Conservation (phyloP, 169 alveolate species). For the Plasmodium vivax region DNA sequence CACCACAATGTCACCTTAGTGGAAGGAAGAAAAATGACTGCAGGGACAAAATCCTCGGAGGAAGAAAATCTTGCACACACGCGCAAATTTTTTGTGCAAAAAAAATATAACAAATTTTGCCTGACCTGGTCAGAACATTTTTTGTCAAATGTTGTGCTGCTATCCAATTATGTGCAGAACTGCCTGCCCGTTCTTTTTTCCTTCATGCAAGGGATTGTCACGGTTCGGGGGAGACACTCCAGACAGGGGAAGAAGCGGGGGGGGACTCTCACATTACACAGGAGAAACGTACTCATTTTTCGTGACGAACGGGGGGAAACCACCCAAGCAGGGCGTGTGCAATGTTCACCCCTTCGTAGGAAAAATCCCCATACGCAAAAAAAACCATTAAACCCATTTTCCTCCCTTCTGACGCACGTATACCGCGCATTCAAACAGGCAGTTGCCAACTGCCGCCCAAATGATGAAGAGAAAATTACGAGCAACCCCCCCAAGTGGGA, state of each 20-base stretch:
- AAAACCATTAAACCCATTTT: constrained; percentile 19
- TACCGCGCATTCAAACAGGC: constrained; percentile 4
- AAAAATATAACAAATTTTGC: constrained; percentile 13
- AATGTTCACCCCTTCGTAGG: not conserved
- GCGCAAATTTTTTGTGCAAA: not conserved
- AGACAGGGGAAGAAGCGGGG: not conserved
- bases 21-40: not conserved
- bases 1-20: not conserved
- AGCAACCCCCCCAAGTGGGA: not conserved
- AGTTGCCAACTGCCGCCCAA: not conserved
- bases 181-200: constrained; percentile 58
- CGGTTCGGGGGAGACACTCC: not conserved
- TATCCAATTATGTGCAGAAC: constrained; percentile 43
- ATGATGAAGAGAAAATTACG: not conserved
- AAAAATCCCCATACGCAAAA: not conserved
- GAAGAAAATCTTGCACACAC: not conserved
- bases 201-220: constrained; percentile 6
- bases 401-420: not conserved
- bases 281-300: not conserved
- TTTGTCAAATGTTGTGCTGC: constrained; percentile 60
- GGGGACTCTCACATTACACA: not conserved
- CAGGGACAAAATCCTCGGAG: not conserved
- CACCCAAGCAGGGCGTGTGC: not conserved
- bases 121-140: constrained; percentile 24
- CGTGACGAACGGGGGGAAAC: not conserved